Conservation (phyloP, 768 basidiomycete species). For the Suillus subluteus region DNA sequence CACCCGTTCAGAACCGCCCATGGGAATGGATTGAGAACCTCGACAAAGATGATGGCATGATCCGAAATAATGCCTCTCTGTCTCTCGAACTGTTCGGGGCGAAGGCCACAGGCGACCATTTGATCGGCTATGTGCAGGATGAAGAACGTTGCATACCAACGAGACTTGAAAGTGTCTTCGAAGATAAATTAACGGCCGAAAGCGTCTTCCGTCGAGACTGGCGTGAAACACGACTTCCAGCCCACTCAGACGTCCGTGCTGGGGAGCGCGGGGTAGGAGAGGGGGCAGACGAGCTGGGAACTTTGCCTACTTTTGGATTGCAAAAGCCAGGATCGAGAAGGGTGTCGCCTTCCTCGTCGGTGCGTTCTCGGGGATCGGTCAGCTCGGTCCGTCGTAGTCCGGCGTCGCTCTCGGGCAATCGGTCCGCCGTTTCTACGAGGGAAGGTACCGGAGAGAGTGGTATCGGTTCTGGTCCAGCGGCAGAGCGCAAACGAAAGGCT, state of each 20-base stretch:
- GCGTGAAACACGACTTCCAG: slow-evolving; percentile 64
- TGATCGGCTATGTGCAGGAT: slow-evolving; percentile 27
- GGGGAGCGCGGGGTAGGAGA: slow-evolving; percentile 25
- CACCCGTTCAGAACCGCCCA: slow-evolving; percentile 69
- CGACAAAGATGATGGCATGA: slow-evolving; percentile 45
- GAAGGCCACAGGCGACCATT: slow-evolving; percentile 64
- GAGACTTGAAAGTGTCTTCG: slow-evolving; percentile 53
- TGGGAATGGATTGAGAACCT: slow-evolving; percentile 90
- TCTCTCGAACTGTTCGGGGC: slow-evolving; percentile 74
- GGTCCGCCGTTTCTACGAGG: slow-evolving; percentile 50
- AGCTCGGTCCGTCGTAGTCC: slow-evolving; percentile 52
- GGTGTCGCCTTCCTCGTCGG: slow-evolving; percentile 53
- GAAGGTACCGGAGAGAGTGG: slow-evolving; percentile 34
- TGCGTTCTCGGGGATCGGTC: slow-evolving; percentile 42
- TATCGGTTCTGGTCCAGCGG: slow-evolving; percentile 6
- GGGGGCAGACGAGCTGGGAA: slow-evolving; percentile 33
- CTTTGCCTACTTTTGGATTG: slow-evolving; percentile 29
- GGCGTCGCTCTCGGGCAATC: slow-evolving; percentile 41
- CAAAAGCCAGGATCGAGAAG: slow-evolving; percentile 37
- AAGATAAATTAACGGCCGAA: slow-evolving; percentile 66
- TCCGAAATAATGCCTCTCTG: slow-evolving; percentile 72
- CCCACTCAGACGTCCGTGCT: slow-evolving; percentile 19
- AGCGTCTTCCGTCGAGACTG: slow-evolving; percentile 75
- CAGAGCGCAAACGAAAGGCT: slow-evolving; percentile 54
- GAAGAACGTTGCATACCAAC: slow-evolving; percentile 9